Evolutionary conservation across 1,284 basidiomycete genomes (phyloP), one percentile per base, ranked within the genome.

Genomic region (Cutaneotrichosporon mucoides): DNA sequence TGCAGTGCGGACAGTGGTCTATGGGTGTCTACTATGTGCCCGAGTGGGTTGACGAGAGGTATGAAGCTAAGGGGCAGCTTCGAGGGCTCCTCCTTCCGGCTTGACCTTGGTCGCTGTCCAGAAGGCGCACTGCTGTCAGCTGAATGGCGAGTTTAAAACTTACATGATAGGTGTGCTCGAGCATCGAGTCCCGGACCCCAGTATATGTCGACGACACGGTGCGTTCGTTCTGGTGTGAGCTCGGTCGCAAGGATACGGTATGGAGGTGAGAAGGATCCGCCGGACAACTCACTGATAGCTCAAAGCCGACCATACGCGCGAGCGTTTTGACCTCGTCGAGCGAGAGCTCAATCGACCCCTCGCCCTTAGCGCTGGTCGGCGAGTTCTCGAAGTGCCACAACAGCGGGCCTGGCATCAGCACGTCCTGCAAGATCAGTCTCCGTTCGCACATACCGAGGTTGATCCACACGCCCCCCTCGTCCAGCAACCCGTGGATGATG

Each of bases 301-400:
- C 85, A 68, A 99, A 97, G 0, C 95, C 95, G 37, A 97, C 83
- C 55, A 81, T 79, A 34, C 81, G 79, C 0, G 88, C 87, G 2
- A 98, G 83, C 1, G 79, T 78, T 69, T 94, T 90, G 46, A 97
- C 83, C 72, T 98, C 93, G 62, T 92, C 88, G 34, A 98, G 80
- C 67, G 88, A 89, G 13, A 98, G 82, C 78, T 98, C 95, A 55
- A 98, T 84, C 8, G 88, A 92, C 0, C 70, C 72, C 6, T 87
- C 84, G 58, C 92, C 90, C 7, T 86, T 85, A 3, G 63, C 51
- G 6, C 70, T 70, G 42, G 78, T 83, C 3, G 69, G 65, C 48
- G 74, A 70, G 76, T 93, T 93, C 73, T 97, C 93, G 79, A 88
- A 97, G 74, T 99, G 94, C 94, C 95, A 99, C 35, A 98, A 79